Percentiles rank a stretch among this genome's conserved stretches.
phyloP scores from a whole-genome alignment of 345 rosid species.

The Eucalyptus leucophloia region DNA sequence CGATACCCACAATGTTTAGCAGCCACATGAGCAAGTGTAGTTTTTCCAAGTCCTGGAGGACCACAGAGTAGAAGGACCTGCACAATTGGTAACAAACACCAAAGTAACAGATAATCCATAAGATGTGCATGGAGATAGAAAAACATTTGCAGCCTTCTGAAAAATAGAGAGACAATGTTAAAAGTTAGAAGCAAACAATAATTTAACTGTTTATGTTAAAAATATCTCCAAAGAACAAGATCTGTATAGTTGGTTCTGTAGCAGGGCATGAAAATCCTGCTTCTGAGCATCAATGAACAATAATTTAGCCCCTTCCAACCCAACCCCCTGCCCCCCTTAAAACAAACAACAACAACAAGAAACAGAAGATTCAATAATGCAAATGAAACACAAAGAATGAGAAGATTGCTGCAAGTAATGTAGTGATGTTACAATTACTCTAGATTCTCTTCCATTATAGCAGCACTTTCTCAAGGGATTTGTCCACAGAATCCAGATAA shows the following conservation, averaged over 20 bases:
- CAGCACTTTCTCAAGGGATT: neutral
- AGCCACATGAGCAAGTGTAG: conserved; percentile 96
- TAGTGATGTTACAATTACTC: neutral
- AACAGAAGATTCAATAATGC: neutral
- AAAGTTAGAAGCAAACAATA: neutral
- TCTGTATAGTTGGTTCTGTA: neutral
- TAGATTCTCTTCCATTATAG: neutral
- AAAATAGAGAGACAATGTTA: neutral
- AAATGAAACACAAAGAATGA: neutral
- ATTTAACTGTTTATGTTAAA: neutral
- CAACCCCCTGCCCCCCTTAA: neutral
- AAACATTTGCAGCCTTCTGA: neutral
- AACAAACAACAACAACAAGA: neutral
- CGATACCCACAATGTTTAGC: conserved; percentile 98
- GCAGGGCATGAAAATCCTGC: neutral
- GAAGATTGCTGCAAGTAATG: neutral
- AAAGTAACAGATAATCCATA: neutral
- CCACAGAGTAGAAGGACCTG: conserved; percentile 97
- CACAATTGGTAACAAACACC: conserved; percentile 2
- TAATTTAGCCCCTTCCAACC: neutral
- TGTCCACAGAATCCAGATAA: neutral
- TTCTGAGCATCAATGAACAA: neutral
- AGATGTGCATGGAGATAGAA: neutral
- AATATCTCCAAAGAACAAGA: neutral
- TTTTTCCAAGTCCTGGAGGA: conserved; percentile 99